Base-by-base conservation (phyloP, 1,284 basidiomycete genomes). In the Trichosporon faecale region DNA sequence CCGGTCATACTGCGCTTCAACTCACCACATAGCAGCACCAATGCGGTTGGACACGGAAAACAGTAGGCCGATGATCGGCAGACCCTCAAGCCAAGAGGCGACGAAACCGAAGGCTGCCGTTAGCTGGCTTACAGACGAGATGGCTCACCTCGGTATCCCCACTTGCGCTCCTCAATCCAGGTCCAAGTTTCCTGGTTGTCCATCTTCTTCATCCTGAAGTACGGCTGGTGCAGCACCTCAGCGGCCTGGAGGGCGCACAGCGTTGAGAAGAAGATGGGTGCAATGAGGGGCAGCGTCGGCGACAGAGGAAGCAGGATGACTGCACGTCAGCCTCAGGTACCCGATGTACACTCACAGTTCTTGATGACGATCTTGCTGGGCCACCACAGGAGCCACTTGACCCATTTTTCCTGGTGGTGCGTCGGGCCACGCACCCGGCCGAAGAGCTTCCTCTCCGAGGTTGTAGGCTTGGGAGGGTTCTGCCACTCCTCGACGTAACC, bases 401-500 rank as follows among this genome's bases (percentile, higher is more conserved):
- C 68, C 77, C 76, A 80, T 61, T 76, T 72, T 83, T 78, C 73
- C 57, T 66, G 61, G 66, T 74, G 74, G 27, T 70, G 69, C 55
- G 57, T 67, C 44, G 44, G 74, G 73, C 66, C 68, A 60, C 37
- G 69, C 76, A 57, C 18, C 27, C 57, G 14, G 29, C 57, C 57
- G 12, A 61, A 61, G 16, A 61, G 18, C 57, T 73, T 71, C 55
- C 49, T 72, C 49, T 75, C 66, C 61, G 75, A 67, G 6, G 77
- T 29, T 84, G 80, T 67, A 4, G 72, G 64, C 3, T 57, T 60
- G 31, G 93, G 92, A 0, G 92, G 92, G 5, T 85, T 77, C 21
- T 90, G 87, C 91, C 91, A 94, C 83, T 95, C 93, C 77, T 95
- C 93, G 2, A 93, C 88, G 75, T 95, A 95, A 0, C 91, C 89